Conservation (phyloP, 2,329 filamentous ascomycete genomes). For the Corynespora cassiicola region DNA sequence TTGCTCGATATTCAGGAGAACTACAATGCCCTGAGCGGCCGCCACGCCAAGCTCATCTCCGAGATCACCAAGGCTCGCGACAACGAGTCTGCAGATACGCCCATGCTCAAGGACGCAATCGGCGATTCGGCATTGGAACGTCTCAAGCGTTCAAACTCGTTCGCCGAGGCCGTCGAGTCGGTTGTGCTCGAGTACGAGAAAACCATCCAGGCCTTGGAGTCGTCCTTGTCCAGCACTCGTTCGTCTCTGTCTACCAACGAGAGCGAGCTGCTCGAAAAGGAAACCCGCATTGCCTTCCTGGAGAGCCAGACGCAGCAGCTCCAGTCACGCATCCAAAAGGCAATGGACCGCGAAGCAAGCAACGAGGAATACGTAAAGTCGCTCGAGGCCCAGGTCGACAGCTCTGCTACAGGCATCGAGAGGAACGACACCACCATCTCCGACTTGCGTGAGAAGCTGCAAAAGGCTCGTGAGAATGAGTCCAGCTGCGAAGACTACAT, state of each 20-base stretch:
- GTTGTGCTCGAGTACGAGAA: slow-evolving; percentile 98
- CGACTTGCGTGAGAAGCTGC: slow-evolving; percentile 90
- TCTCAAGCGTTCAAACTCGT: slow-evolving; percentile 92
- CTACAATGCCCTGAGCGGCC: slow-evolving; percentile 87
- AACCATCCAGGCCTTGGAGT: slow-evolving; percentile 92
- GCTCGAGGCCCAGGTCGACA: slow-evolving; percentile 87
- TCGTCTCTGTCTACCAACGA: slow-evolving; percentile 84
- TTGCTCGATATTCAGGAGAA: slow-evolving; percentile 92
- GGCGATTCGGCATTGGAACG: slow-evolving; percentile 85
- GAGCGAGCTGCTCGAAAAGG: slow-evolving; percentile 86
- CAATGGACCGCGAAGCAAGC: slow-evolving; percentile 87
- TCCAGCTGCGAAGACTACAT: slow-evolving; percentile 94
- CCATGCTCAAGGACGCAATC: slow-evolving; percentile 66
- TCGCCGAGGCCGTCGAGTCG: slow-evolving; percentile 93
- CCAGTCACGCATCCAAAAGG: slow-evolving; percentile 87
- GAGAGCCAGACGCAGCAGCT: slow-evolving; percentile 93
- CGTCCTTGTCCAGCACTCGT: slow-evolving; percentile 87
- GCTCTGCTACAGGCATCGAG: slow-evolving; percentile 89
- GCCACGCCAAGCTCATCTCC: slow-evolving; percentile 93
- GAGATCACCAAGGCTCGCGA: slow-evolving; percentile 89
- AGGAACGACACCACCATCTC: slow-evolving; percentile 85
- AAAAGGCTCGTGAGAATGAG: slow-evolving; percentile 87
- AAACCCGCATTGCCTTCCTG: slow-evolving; percentile 90
- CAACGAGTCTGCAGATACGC: slow-evolving; percentile 62
- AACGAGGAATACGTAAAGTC: slow-evolving; percentile 94